Base-by-base conservation (phyloP, 2,329 filamentous ascomycete genomes). In the Blastomyces emzantsi region DNA sequence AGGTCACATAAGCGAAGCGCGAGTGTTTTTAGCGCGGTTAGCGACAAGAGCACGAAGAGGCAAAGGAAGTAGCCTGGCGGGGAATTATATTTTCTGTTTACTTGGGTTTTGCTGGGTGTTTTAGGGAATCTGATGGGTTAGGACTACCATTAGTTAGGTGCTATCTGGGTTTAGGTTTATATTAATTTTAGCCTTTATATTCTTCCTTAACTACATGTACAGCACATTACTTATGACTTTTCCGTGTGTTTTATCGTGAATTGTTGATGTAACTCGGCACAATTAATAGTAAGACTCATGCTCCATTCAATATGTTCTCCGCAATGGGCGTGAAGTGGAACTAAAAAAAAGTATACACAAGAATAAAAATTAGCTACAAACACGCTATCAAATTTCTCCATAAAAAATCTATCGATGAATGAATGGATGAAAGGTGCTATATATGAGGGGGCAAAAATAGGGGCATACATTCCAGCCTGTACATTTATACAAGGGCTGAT, bases 1-100 rank as follows among this genome's bases (percentile, higher is more conserved):
- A 60, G 65, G 25, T 72, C 72, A 0, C 87, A 89, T 67, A 95
- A 95, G 79, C 84, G 91, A 64, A 94, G 90, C 73, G 90, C 90
- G 1, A 95, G 90, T 73, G 90, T 92, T 41, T 74, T 95, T 62
- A 93, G 90, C 73, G 79, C 81, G 19, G 78, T 78, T 6, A 91
- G 88, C 73, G 87, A 90, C 63, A 82, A 81, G 72, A 81, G 79
- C 68, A 71, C 73, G 8, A 83, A 83, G 71, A 76, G 80, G 62
- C 79, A 80, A 70, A 79, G 76, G 69, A 81, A 80, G 58, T 66
- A 51, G 36, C 36, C 36, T 39, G 59, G 25, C 30, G 28, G 36
- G 52, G 36, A 36, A 4, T 13, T 39, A 39, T 22, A 28, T 47
- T 45, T 45, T 59, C 1, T 25, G 22, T 47, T 59, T 28, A 13